phyloP scores from a whole-genome alignment of 768 basidiomycete genomes.

The Candolleomyces aberdarensis region DNA sequence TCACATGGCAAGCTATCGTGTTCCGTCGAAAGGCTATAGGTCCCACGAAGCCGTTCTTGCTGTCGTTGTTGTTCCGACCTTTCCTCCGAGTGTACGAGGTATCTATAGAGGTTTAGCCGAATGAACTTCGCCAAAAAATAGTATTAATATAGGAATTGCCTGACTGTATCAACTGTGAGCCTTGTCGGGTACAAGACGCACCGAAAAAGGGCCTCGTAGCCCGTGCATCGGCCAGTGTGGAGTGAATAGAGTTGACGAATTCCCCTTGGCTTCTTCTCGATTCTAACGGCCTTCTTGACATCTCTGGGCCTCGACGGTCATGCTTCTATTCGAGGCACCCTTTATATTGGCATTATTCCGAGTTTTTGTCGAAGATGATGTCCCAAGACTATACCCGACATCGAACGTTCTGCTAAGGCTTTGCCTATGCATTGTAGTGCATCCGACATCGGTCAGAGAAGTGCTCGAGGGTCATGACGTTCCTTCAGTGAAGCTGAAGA shows the following conservation, averaged over 20 bases:
- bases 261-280: neutral
- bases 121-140: neutral
- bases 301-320: neutral
- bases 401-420: too few relatives aligned
- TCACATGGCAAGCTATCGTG: neutral
- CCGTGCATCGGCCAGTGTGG: neutral
- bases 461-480: too few relatives aligned
- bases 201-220: too few relatives aligned
- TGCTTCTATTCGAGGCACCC: neutral
- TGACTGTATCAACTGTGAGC: too few relatives aligned
- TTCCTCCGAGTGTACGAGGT: neutral
- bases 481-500: too few relatives aligned
- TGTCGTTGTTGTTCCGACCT: conserved; percentile 3
- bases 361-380: neutral
- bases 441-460: too few relatives aligned
- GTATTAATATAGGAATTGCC: neutral
- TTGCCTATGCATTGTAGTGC: too few relatives aligned
- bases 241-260: conserved; percentile 1
- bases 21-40: neutral
- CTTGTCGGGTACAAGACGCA: too few relatives aligned
- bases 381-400: too few relatives aligned
- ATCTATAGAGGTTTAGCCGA: neutral
- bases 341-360: neutral
- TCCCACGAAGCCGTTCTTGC: neutral
- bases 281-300: neutral